These are phyloP conservation scores for Aschersonia sp. DNA, from an alignment of 2,329 filamentous ascomycete genomes.

Conservation along the genomic window DNA sequence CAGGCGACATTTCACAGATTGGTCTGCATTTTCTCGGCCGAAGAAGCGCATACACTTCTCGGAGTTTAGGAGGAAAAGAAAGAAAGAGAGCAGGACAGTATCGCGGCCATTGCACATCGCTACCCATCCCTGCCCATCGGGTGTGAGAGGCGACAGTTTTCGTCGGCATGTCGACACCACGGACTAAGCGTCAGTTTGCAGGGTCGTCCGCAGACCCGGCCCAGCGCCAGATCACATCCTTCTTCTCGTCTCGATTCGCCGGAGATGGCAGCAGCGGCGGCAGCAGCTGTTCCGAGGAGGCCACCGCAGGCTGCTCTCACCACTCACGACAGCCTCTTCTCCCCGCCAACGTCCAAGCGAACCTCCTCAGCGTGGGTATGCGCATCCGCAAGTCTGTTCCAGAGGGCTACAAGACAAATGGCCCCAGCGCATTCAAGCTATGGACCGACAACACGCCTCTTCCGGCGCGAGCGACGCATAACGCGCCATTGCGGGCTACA, in stretches of 20 bases:
- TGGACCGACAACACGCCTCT: conserved; percentile 24
- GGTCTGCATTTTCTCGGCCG: too few relatives aligned
- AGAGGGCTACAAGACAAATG: conserved; percentile 76
- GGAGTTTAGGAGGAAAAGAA: too few relatives aligned
- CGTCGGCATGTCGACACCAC: conserved; percentile 33
- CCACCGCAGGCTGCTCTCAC: too few relatives aligned
- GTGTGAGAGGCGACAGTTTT: too few relatives aligned
- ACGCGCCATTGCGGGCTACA: conserved; percentile 7
- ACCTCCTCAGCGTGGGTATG: conserved; percentile 87
- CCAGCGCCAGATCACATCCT: conserved; percentile 50
- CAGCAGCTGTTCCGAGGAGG: too few relatives aligned
- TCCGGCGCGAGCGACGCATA: not conserved
- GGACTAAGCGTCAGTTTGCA: conserved; percentile 47
- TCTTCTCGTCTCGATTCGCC: conserved; percentile 26
- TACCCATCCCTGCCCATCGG: too few relatives aligned
- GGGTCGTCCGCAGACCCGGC: conserved; percentile 42
- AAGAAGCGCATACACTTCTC: too few relatives aligned
- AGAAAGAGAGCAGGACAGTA: too few relatives aligned
- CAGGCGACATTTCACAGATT: too few relatives aligned
- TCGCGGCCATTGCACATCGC: too few relatives aligned
- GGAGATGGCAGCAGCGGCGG: too few relatives aligned
- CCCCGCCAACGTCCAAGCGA: conserved; percentile 56
- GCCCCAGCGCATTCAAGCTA: conserved; percentile 34
- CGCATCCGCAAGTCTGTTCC: conserved; percentile 83
- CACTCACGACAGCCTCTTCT: conserved; percentile 26